These are phyloP conservation scores for Pyrenophora teres DNA, from an alignment of 2,329 filamentous ascomycete genomes.

Conservation along the genomic window DNA sequence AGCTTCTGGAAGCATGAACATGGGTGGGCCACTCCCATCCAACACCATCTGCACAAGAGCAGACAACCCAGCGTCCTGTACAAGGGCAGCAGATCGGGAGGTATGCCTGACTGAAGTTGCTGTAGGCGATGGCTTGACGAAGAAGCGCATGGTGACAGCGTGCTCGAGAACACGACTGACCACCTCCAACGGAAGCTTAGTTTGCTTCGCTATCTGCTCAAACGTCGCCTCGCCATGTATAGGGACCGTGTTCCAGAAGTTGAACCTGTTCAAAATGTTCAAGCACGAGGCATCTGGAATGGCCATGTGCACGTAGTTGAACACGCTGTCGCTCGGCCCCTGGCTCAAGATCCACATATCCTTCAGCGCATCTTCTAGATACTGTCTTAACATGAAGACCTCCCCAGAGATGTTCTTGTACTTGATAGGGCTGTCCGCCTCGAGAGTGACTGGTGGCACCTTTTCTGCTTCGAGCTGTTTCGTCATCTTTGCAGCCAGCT, in stretches of 20 bases:
- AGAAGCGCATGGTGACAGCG: constrained; percentile 44
- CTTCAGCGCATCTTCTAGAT: constrained; percentile 52
- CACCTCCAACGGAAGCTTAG: constrained; percentile 33
- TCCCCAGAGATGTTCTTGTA: constrained; percentile 52
- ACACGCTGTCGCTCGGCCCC: constrained; percentile 58
- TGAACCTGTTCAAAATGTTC: constrained; percentile 58
- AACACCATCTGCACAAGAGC: constrained; percentile 34
- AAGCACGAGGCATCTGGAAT: constrained; percentile 53
- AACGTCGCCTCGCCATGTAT: constrained; percentile 52
- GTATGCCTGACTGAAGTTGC: constrained; percentile 29
- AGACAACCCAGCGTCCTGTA: constrained; percentile 28
- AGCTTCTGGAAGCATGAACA: constrained; percentile 36
- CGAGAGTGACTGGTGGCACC: constrained; percentile 51
- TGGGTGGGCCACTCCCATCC: constrained; percentile 34
- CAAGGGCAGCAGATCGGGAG: constrained; percentile 37
- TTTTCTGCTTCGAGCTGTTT: constrained; percentile 51
- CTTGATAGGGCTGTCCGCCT: constrained; percentile 50
- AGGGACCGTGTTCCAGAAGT: constrained; percentile 59
- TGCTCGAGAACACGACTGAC: constrained; percentile 42
- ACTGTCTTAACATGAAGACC: constrained; percentile 52
- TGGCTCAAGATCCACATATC: constrained; percentile 56
- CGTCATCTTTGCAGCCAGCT: constrained; percentile 52
- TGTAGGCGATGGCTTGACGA: constrained; percentile 28
- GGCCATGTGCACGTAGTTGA: constrained; percentile 44
- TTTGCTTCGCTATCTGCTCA: constrained; percentile 34